These are phyloP conservation scores for Arachis hypogaea DNA, from an alignment of 306 rosid genomes.

Conservation along the genomic window DNA sequence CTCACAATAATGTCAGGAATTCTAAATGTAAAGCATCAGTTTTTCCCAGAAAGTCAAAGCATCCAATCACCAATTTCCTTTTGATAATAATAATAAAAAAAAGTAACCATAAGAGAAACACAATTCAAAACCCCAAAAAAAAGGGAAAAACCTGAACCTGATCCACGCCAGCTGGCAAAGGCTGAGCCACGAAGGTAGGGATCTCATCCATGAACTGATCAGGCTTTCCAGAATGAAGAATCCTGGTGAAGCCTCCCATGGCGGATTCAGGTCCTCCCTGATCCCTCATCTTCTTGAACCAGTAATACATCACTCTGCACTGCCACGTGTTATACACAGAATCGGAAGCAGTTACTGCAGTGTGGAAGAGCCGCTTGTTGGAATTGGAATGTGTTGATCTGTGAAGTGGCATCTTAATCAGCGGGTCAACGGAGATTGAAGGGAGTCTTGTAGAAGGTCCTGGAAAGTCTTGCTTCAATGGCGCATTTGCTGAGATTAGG, in stretches of 20 bases:
- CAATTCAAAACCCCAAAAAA: neutral
- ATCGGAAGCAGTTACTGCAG: slow-evolving; percentile 95
- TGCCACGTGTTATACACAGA: slow-evolving; percentile 96
- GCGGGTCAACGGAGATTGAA: slow-evolving; percentile 63
- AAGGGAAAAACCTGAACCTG: slow-evolving; percentile 49
- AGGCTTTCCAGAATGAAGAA: slow-evolving; percentile 86
- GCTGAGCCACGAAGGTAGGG: slow-evolving; percentile 98
- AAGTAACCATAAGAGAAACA: neutral
- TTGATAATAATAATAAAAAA: neutral
- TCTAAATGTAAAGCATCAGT: too few relatives aligned
- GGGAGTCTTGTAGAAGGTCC: slow-evolving; percentile 63
- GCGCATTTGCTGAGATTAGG: slow-evolving; percentile 81
- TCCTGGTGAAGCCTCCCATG: slow-evolving; percentile 96
- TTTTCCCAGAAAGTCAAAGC: too few relatives aligned
- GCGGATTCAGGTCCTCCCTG: slow-evolving; percentile 50
- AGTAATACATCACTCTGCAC: slow-evolving; percentile 90
- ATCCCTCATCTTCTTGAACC: slow-evolving; percentile 77
- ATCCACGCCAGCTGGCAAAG: slow-evolving; percentile 95
- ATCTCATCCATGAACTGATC: slow-evolving; percentile 85
- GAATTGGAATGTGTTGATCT: slow-evolving; percentile 9
- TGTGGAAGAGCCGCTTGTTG: slow-evolving; percentile 72
- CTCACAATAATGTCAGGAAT: too few relatives aligned
- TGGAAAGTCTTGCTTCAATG: slow-evolving; percentile 83
- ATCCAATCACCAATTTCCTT: neutral
- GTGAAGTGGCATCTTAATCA: slow-evolving; percentile 84